phyloP scores from a whole-genome alignment of 345 rosid genomes.

The Murraya paniculata region DNA sequence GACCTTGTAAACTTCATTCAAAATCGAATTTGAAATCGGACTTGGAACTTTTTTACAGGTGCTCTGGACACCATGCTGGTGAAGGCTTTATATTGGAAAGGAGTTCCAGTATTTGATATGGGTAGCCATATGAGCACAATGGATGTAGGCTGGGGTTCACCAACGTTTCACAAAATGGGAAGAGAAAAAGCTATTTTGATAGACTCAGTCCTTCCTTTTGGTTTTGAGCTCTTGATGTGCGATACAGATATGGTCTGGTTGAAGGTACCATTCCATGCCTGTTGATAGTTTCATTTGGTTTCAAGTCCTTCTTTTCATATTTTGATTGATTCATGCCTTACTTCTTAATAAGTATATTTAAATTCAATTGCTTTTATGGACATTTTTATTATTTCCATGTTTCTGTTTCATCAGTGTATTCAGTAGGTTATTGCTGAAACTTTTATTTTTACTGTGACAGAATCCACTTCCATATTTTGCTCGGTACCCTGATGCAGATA shows the following conservation, averaged over 20 bases:
- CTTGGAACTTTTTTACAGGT: conserved; percentile 43
- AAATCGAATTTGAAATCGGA: not conserved
- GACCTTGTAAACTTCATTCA: not conserved
- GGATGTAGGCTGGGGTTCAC: conserved; percentile 99
- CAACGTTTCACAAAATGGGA: conserved; percentile 97
- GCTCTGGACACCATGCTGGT: conserved; percentile 91
- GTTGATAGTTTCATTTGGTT: not conserved
- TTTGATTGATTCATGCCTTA: not conserved
- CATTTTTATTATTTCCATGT: not conserved
- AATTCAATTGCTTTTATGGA: not conserved
- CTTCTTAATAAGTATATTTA: not conserved
- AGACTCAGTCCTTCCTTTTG: conserved; percentile 81
- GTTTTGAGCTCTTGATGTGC: conserved; percentile 88
- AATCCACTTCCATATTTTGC: conserved; percentile 94
- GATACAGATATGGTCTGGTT: conserved; percentile 99
- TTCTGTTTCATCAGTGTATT: conserved; percentile 1
- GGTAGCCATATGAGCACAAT: conserved; percentile 91
- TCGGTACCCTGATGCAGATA: conserved; percentile 91
- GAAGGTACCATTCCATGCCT: conserved; percentile 47
- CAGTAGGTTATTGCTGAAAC: conserved; percentile 5
- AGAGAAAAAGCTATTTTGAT: conserved; percentile 94
- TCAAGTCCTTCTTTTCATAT: not conserved
- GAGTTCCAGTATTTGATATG: conserved; percentile 98
- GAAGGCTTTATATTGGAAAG: conserved; percentile 96
- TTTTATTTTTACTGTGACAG: conserved; percentile 43